Conservation (phyloP, 345 rosid genomes). For the Cardamine occulta region DNA sequence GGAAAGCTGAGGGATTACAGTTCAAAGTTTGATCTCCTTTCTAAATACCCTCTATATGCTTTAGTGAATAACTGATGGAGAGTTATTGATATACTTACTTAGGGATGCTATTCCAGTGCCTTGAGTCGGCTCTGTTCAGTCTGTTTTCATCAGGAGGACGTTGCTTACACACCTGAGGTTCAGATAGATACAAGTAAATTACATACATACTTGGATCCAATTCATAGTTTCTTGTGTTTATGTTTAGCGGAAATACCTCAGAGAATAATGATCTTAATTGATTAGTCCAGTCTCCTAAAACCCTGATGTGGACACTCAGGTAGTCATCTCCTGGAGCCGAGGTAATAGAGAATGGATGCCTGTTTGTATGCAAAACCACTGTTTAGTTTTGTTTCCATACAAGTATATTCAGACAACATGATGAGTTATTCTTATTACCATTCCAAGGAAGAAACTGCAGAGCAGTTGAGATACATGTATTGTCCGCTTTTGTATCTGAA, state of each 20-base stretch:
- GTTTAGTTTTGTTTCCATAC: conserved; percentile 8
- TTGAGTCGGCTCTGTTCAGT: conserved; percentile 50
- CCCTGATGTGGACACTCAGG: conserved; percentile 78
- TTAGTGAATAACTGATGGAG: neutral
- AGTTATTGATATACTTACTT: conserved; percentile 48
- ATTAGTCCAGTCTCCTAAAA: conserved; percentile 78
- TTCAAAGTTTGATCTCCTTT: neutral
- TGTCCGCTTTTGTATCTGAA: conserved; percentile 85
- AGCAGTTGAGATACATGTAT: conserved; percentile 78
- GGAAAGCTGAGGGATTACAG: conserved; percentile 56
- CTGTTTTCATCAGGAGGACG: conserved; percentile 56
- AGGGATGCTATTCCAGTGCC: conserved; percentile 48
- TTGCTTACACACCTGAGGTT: conserved; percentile 56
- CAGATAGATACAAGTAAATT: neutral
- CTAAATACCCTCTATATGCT: neutral
- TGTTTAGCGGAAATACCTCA: conserved; percentile 47
- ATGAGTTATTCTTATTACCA: conserved; percentile 51
- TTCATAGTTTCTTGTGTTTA: conserved; percentile 37
- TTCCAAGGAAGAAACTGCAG: conserved; percentile 80
- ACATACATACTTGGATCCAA: conserved; percentile 13
- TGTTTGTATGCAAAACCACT: conserved; percentile 38
- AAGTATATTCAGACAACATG: neutral
- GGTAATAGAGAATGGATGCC: conserved; percentile 92
- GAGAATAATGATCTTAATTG: conserved; percentile 65
- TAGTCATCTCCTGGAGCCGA: conserved; percentile 81